Evolutionary conservation across 2,329 filamentous ascomycete genomes (phyloP).

Genomic region (Westerdykella sp.): DNA sequence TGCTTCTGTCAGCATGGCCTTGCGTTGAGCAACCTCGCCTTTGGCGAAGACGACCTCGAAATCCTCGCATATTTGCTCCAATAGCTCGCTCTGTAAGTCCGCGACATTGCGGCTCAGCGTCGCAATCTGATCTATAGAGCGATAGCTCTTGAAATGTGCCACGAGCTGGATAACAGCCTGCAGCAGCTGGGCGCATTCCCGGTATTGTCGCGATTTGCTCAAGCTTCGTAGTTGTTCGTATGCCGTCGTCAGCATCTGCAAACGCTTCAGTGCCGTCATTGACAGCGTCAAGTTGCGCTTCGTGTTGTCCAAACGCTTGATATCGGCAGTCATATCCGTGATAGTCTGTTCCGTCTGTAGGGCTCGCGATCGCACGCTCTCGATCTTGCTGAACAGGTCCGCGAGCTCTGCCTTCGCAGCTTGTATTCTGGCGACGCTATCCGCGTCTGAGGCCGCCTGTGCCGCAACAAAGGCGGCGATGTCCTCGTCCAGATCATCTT

Average conservation of each 20-base stretch:
- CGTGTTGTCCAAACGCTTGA: constrained; percentile 92
- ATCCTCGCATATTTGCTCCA: constrained; percentile 98
- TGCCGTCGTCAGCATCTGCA: constrained; percentile 99
- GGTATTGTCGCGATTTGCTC: constrained; percentile 80
- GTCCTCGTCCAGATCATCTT: constrained; percentile 74
- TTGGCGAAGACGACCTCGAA: constrained; percentile 95
- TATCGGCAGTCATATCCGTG: constrained; percentile 97
- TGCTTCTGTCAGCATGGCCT: constrained; percentile 70
- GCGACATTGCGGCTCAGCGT: constrained; percentile 86
- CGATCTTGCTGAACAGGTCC: constrained; percentile 88
- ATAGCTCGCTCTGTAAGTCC: constrained; percentile 82
- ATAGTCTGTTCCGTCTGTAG: constrained; percentile 92
- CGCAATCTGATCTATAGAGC: constrained; percentile 96
- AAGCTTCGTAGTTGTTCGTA: constrained; percentile 89
- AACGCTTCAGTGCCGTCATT: constrained; percentile 93
- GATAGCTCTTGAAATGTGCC: constrained; percentile 96
- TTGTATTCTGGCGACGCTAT: constrained; percentile 86
- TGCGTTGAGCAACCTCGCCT: constrained; percentile 66
- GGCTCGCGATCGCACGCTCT: constrained; percentile 81
- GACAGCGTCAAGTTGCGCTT: constrained; percentile 94
- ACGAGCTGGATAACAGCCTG: constrained; percentile 96
- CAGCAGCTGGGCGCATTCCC: constrained; percentile 87
- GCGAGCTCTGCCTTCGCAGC: constrained; percentile 78
- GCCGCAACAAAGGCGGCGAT: constrained; percentile 66
- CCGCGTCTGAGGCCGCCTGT: constrained; percentile 78